Evolutionary conservation across 192 early-diverging fungal genomes (phyloP).

Genomic region (Coemansia sp.): DNA sequence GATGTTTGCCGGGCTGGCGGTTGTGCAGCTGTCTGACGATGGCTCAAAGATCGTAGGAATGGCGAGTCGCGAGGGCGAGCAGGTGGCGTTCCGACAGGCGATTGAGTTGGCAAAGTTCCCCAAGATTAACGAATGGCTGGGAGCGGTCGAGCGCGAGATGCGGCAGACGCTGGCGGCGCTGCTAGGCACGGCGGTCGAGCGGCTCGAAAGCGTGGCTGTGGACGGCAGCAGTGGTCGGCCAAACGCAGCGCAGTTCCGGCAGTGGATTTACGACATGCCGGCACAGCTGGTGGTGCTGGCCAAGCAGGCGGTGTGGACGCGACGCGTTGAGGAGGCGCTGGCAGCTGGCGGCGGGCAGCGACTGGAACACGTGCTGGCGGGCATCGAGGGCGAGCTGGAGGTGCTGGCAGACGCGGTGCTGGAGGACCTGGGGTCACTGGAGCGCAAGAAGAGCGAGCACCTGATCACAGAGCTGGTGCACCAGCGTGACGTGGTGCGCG

Average conservation of each 20-base stretch:
- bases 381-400: constrained; percentile 71
- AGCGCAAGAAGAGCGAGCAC: constrained; percentile 95
- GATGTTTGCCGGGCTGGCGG: constrained; percentile 97
- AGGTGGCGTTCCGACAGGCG: constrained; percentile 71
- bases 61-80: constrained; percentile 91
- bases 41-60: constrained; percentile 71
- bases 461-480: constrained; percentile 99
- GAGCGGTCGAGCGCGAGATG: constrained; percentile 92
- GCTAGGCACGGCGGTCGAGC: constrained; percentile 68
- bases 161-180: constrained; percentile 76
- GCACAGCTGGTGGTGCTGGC: constrained; percentile 92
- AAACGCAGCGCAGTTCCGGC: constrained; percentile 59
- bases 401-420: constrained; percentile 93
- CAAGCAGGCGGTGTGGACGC: constrained; percentile 88
- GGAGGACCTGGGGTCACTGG: constrained; percentile 74
- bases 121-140: constrained; percentile 97
- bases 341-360: constrained; percentile 27
- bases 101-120: constrained; percentile 81
- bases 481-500: constrained; percentile 89
- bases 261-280: constrained; percentile 87
- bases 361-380: constrained; percentile 57
- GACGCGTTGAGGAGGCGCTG: constrained; percentile 78
- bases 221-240: constrained; percentile 40
- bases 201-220: constrained; percentile 63
- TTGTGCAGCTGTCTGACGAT: constrained; percentile 83